Evolutionary conservation across 345 rosid species (phyloP), one percentile per base, ranked within the genome.

Genomic region (Rubroshorea leprosula): DNA sequence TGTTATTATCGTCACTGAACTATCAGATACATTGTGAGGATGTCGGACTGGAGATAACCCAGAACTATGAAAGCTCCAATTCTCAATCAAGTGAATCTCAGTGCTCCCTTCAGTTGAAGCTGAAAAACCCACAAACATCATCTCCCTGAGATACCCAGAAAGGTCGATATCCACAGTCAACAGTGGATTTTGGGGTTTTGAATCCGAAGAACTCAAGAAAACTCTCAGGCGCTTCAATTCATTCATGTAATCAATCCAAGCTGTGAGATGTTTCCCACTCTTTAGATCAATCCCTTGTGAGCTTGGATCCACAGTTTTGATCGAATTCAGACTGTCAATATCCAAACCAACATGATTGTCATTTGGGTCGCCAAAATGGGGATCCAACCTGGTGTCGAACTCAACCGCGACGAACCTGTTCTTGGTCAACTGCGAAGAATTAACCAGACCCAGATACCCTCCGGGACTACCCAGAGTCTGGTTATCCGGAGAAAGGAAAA

Each of bases 61-160:
- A 11, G 67, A 80, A 4, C 87, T 84, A 58, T 53, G 63, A 69
- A 94, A 90, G 63, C 83, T 85, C 99, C 99, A 90, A 55, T 67
- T 86, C 60, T 75, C 57, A 21, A 94, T 71, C 64, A 76, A 59
- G 69, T 94, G 99, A 65, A 85, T 66, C 80, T 90, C 97, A 4
- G 99, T 94, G 61, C 95, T 90, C 45, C 97, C 95, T 74, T 94
- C 99, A 1, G 93, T 90, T 26, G 99, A 87, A 24, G 87, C 99
- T 0, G 99, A 82, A 66, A 94, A 90, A 5, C 99, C 99, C 25
- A 75, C 89, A 31, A 75, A 85, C 88, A 78, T 80, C 38, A 47
- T 62, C 50, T 77, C 84, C 49, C 75, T 74, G 25, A 87, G 81
- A 57, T 74, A 76, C 31, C 49, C 76, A 14, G 95, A 82, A 50